Base-by-base conservation (phyloP, 2,329 filamentous ascomycete genomes). In the Sporothrix globosa region DNA sequence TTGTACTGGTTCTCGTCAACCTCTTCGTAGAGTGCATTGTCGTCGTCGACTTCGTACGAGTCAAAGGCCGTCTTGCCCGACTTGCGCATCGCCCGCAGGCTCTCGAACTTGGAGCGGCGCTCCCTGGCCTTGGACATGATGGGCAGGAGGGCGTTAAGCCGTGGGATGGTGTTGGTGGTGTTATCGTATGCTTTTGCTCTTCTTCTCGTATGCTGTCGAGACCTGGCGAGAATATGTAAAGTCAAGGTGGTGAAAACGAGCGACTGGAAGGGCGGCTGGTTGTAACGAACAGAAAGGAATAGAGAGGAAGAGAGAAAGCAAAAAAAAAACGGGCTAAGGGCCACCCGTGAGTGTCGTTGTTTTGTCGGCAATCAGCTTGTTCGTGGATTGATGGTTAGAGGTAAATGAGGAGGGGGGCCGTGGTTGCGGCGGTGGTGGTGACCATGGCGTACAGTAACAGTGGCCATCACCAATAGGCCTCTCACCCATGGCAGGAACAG, bases 1-100 rank as follows among this genome's bases (percentile, higher is more conserved):
- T 97, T 97, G 85, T 99, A 99, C 67, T 92, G 92, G 77, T 96
- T 95, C 77, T 99, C 96, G 77, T 98, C 94, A 63, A 99, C 93
- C 77, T 97, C 94, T 73, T 98, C 96, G 82, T 98, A 99, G 58
- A 99, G 84, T 75, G 92, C 89, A 74, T 90, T 88, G 76, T 92
- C 91, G 73, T 98, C 90, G 76, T 93, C 88, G 73, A 97, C 88
- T 80, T 97, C 85, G 82, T 98, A 99, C 72, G 87, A 89, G 76
- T 93, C 91, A 74, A 97, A 90, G 74, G 91, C 90, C 81, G 96
- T 97, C 85, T 97, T 97, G 81, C 96, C 96, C 69, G 93, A 88
- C 76, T 92, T 89, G 77, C 93, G 91, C 75, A 97, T 87, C 78
- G 92, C 93, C 76, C 88, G 88, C 74, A 98, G 87, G 85, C 97